Evolutionary conservation across 2,329 filamentous ascomycete species (phyloP).

Genomic region (Metarhizium humberi): DNA sequence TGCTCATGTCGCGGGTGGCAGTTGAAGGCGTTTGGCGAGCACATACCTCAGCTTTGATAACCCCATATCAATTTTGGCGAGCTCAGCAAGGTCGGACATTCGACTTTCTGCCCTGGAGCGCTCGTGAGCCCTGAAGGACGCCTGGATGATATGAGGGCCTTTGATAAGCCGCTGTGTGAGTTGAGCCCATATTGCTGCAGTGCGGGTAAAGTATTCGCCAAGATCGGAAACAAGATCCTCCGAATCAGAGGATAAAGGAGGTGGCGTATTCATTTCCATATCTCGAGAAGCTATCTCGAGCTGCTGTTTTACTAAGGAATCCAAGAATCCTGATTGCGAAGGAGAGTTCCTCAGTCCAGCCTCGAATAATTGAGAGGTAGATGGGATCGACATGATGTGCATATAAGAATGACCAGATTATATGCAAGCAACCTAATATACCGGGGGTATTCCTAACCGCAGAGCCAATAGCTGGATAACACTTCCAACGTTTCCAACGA

Average conservation of each 20-base stretch:
- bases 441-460: neutral
- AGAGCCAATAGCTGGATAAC: neutral
- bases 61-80: slow-evolving; percentile 23
- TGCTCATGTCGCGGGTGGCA: neutral
- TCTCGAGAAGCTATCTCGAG: slow-evolving; percentile 16
- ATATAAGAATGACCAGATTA: neutral
- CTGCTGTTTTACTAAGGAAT: slow-evolving; percentile 19
- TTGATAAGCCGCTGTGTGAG: slow-evolving; percentile 24
- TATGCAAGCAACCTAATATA: neutral
- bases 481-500: neutral
- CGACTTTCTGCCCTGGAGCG: slow-evolving; percentile 13
- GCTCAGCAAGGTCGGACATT: slow-evolving; percentile 18
- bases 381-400: slow-evolving; percentile 14
- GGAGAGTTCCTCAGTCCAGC: slow-evolving; percentile 11
- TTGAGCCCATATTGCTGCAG: slow-evolving; percentile 22
- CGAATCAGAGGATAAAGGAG: slow-evolving; percentile 9
- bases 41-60: slow-evolving; percentile 24
- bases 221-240: slow-evolving; percentile 23
- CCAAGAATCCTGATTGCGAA: slow-evolving; percentile 10
- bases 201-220: slow-evolving; percentile 26
- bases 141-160: slow-evolving; percentile 22
- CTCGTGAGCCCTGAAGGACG: slow-evolving; percentile 18
- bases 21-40: neutral
- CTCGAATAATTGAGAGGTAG: slow-evolving; percentile 20
- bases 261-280: slow-evolving; percentile 12